Evolutionary conservation across 1,284 basidiomycete species (phyloP).

Genomic region (Cutaneotrichosporon mucoides): DNA sequence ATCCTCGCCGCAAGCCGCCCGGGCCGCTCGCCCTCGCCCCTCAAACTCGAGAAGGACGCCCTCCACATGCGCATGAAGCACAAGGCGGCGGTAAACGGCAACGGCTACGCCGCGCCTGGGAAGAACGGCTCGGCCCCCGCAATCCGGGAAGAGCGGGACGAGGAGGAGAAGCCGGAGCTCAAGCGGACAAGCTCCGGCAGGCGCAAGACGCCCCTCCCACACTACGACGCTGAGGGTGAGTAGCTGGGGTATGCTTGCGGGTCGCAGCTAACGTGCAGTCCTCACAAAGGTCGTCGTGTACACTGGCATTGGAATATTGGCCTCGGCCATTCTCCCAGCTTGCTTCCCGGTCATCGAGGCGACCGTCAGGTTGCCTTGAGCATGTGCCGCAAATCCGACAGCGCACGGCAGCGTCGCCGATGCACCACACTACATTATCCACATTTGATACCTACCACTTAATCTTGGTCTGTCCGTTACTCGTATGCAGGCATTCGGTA

Average conservation of each 20-base stretch:
- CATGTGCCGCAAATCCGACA: neutral
- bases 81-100: neutral
- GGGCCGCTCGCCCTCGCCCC: conserved; percentile 3
- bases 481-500: too few species aligned
- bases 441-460: neutral
- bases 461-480: too few species aligned
- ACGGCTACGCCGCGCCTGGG: neutral
- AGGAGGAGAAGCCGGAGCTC: neutral
- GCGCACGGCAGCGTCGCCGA: too few species aligned
- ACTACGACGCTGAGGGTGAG: conserved; percentile 70
- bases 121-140: neutral
- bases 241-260: conserved; percentile 4
- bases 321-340: neutral
- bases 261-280: conserved; percentile 53
- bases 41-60: conserved; percentile 5
- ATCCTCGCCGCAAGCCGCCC: neutral
- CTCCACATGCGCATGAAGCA: conserved; percentile 4
- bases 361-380: neutral
- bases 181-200: neutral
- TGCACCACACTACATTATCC: neutral
- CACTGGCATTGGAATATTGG: conserved; percentile 62
- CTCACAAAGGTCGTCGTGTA: conserved; percentile 90
- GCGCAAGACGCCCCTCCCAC: neutral
- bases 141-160: neutral
- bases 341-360: neutral